Conservation (phyloP, 2,329 filamentous ascomycete species). For the Claviceps paspali region DNA sequence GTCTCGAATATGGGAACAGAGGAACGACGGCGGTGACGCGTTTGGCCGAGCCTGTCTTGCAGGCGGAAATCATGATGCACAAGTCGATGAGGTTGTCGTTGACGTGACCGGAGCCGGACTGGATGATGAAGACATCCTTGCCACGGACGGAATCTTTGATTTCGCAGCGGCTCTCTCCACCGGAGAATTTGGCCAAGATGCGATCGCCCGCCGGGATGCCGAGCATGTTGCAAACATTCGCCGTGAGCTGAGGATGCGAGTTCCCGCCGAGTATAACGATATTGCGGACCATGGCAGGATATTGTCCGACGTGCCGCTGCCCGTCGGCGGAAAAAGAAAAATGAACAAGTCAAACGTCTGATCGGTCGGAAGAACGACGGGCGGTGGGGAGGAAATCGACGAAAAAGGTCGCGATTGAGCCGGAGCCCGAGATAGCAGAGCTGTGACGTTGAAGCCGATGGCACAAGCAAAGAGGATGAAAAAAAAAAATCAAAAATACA, state of each 20-base stretch:
- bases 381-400: too few relatives aligned
- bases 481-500: neutral
- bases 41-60: conserved; percentile 84
- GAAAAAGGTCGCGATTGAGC: too few relatives aligned
- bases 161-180: conserved; percentile 88
- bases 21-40: conserved; percentile 88
- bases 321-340: too few relatives aligned
- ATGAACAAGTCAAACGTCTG: too few relatives aligned
- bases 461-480: neutral
- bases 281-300: conserved; percentile 66
- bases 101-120: conserved; percentile 80
- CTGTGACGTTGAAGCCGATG: neutral
- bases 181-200: conserved; percentile 80
- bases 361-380: too few relatives aligned
- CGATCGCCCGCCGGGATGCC: conserved; percentile 75
- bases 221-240: conserved; percentile 76
- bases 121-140: conserved; percentile 98
- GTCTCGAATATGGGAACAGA: conserved; percentile 90
- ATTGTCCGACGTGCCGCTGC: neutral
- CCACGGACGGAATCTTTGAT: conserved; percentile 92
- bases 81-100: conserved; percentile 96
- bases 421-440: neutral
- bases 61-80: conserved; percentile 96
- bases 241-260: conserved; percentile 77
- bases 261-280: conserved; percentile 87